A percentile compares a stretch with the other conserved stretches of the same genome.
These are phyloP conservation scores for Spathaspora girioi DNA, from an alignment of 805 yeast species.

Conservation along the genomic window DNA sequence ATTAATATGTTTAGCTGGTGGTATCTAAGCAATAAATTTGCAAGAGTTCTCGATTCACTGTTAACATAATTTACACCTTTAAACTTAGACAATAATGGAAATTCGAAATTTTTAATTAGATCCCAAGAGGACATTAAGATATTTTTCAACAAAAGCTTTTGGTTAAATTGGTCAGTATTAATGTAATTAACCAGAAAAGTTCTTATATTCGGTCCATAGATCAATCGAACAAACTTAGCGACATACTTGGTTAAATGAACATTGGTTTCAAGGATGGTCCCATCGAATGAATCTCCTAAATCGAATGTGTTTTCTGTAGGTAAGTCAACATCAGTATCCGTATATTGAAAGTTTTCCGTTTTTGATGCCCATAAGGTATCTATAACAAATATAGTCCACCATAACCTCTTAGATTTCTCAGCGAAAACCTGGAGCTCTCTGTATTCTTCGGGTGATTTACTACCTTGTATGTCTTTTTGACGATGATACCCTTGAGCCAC, in stretches of 20 bases:
- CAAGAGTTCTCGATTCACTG: slow-evolving; percentile 21
- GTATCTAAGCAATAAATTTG: slow-evolving; percentile 33
- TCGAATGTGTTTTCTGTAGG: slow-evolving; percentile 31
- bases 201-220: slow-evolving; percentile 39
- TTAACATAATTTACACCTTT: slow-evolving; percentile 8
- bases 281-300: slow-evolving; percentile 27
- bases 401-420: slow-evolving; percentile 34
- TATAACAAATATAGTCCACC: slow-evolving; percentile 41
- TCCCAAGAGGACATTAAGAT: slow-evolving; percentile 25
- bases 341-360: slow-evolving; percentile 38
- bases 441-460: not conserved
- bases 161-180: slow-evolving; percentile 38
- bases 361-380: slow-evolving; percentile 40
- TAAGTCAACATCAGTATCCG: slow-evolving; percentile 41
- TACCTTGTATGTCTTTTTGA: slow-evolving; percentile 12
- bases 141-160: slow-evolving; percentile 27
- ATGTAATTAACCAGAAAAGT: slow-evolving; percentile 38
- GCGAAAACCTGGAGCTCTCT: not conserved
- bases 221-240: slow-evolving; percentile 30
- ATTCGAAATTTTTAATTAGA: slow-evolving; percentile 29
- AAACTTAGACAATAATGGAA: slow-evolving; percentile 19
- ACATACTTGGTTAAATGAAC: slow-evolving; percentile 38
- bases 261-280: slow-evolving; percentile 28
- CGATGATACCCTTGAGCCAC: slow-evolving; percentile 37
- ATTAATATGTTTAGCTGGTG: slow-evolving; percentile 30